phyloP scores from a whole-genome alignment of 1,139 yeast species.

The Wickerhamiella infanticola region DNA sequence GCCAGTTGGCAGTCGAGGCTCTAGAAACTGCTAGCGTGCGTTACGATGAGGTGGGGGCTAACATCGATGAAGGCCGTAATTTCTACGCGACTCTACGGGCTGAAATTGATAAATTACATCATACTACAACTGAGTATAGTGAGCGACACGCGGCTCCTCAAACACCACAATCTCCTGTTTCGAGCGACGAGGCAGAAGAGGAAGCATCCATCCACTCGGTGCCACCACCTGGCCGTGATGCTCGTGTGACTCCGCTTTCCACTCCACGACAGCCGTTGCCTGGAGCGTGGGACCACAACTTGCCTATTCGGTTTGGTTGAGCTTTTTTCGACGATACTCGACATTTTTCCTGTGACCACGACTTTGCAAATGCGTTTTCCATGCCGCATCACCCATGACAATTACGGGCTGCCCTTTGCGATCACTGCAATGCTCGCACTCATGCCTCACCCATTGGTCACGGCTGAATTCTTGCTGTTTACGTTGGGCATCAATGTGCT shows the following conservation, averaged over 20 bases:
- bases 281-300: background rate
- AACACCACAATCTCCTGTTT: background rate
- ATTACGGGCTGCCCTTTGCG: constrained; percentile 40
- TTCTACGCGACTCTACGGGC: constrained; percentile 52
- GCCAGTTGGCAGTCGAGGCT: constrained; percentile 38
- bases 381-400: constrained; percentile 59
- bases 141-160: background rate
- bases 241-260: background rate
- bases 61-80: constrained; percentile 51
- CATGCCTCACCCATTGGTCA: constrained; percentile 51
- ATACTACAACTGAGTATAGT: background rate
- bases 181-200: background rate
- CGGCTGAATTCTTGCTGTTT: constrained; percentile 17
- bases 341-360: constrained; percentile 36
- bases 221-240: background rate
- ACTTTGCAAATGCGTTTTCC: constrained; percentile 53
- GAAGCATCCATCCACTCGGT: background rate
- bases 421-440: constrained; percentile 54
- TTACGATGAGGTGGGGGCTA: constrained; percentile 41
- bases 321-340: background rate
- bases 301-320: background rate
- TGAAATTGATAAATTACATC: constrained; percentile 27
- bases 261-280: background rate
- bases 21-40: constrained; percentile 40
- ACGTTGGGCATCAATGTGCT: constrained; percentile 26